phyloP scores from a whole-genome alignment of 2,329 filamentous ascomycete genomes.

The Kalmusia sp. region DNA sequence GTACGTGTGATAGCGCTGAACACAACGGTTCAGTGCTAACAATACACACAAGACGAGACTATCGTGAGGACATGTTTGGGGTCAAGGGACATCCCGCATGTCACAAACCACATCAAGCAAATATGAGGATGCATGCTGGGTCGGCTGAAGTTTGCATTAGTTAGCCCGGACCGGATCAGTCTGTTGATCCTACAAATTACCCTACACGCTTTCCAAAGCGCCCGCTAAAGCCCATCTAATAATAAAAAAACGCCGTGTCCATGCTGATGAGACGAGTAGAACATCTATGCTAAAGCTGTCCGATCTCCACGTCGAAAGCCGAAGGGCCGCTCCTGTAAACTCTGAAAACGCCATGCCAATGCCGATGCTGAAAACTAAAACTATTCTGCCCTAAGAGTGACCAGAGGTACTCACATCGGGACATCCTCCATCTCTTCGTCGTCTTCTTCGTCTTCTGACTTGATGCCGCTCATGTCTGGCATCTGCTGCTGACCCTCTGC shows the following conservation, averaged over 20 bases:
- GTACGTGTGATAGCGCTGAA: too few relatives aligned
- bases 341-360: neutral
- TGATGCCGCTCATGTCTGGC: too few relatives aligned
- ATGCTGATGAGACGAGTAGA: neutral
- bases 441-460: conserved; percentile 69
- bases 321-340: neutral
- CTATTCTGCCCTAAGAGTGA: neutral
- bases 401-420: conserved; percentile 24
- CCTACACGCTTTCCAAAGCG: neutral
- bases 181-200: neutral
- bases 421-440: conserved; percentile 82
- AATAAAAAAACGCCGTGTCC: neutral
- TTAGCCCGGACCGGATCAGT: neutral
- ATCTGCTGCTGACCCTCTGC: too few relatives aligned
- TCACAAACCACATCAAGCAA: too few relatives aligned
- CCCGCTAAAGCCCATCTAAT: neutral
- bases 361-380: neutral
- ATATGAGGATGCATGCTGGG: too few relatives aligned
- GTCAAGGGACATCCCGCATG: too few relatives aligned
- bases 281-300: too few relatives aligned
- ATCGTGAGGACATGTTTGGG: too few relatives aligned
- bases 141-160: neutral
- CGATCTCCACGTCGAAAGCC: too few relatives aligned
- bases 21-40: too few relatives aligned
- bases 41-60: too few relatives aligned